Base-by-base conservation (phyloP, 495 filamentous ascomycete species). In the Chaetomium fimeti region DNA sequence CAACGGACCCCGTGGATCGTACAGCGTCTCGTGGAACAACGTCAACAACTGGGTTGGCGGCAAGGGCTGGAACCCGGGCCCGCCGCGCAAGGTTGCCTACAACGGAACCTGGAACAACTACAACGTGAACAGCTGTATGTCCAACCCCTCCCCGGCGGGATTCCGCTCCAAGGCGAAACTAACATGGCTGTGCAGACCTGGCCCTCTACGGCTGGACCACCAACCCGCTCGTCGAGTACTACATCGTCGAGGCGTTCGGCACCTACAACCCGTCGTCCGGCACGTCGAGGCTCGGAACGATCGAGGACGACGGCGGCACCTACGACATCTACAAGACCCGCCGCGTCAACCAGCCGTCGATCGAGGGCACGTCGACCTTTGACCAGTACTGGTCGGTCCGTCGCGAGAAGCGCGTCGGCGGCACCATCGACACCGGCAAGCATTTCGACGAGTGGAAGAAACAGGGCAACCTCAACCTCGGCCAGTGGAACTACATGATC, bases 141-240 rank as follows among this genome's bases (percentile, higher is more conserved):
- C 13, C 25, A n/a, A 0, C 16, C 29, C 15, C 18, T 29, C 12
- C 12, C 27, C 32, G 15, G 40, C 16, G 5, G 22, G 11, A 12
- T 3, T n/a, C 40, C 42, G 9, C 20, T 8, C 43, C n/a, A 4
- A 54, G 52, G 12, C 29, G 42, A 42, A 61, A n/a, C 48, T 52
- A 16, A 52, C 48, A 52, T 52, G 22, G 7, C 9, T 1, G 5
- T 9, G 12, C 55, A 67, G 65, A 72, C 55, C 36, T 57, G 11
- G 55, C 55, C 1, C 63, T 89, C 64, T 87, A 88, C 69, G 85
- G 85, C 58, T 88, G 84, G 86, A 87, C 84, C 45, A 76, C 68
- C 38, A 79, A 80, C 74, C 86, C 87, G 0, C 77, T 88, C 11
- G 78, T 87, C 68, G 86, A 89, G 68, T 87, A 87, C 76, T 88